Percentiles rank a stretch among this genome's conserved stretches.
Evolutionary conservation across 1,284 basidiomycete species (phyloP).

Genomic region (Cutaneotrichosporon daszewskae): DNA sequence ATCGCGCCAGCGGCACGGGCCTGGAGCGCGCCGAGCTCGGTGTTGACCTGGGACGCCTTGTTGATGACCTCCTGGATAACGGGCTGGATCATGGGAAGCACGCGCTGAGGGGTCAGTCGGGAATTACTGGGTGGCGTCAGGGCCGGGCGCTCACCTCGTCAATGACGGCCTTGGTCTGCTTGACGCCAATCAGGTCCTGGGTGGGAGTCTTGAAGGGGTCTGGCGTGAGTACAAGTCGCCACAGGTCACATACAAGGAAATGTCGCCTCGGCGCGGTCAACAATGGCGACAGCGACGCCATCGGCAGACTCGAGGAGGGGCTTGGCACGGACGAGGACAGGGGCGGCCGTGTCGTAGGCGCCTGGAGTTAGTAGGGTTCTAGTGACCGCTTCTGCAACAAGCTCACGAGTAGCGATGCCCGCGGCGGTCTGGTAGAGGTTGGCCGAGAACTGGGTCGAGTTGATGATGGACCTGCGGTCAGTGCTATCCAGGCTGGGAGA

Average conservation of each 20-base stretch:
- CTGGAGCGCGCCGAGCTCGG: slow-evolving; percentile 27
- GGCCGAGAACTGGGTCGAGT: slow-evolving; percentile 38
- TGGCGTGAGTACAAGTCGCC: slow-evolving; percentile 6
- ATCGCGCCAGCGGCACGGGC: slow-evolving; percentile 37
- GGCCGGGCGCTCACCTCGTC: slow-evolving; percentile 30
- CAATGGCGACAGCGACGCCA: slow-evolving; percentile 43
- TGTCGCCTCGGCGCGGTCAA: slow-evolving; percentile 44
- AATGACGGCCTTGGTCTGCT: slow-evolving; percentile 46
- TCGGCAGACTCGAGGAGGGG: slow-evolving; percentile 45
- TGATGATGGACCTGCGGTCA: slow-evolving; percentile 30
- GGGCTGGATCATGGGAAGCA: slow-evolving; percentile 37
- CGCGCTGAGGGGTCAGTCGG: slow-evolving; percentile 22
- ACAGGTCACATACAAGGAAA: slow-evolving; percentile 44
- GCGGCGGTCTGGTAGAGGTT: slow-evolving; percentile 40
- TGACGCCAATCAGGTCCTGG: slow-evolving; percentile 43
- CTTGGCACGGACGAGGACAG: slow-evolving; percentile 39
- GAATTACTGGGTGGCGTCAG: neutral
- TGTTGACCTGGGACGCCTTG: slow-evolving; percentile 41
- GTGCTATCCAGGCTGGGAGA: neutral
- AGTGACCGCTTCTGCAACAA: neutral
- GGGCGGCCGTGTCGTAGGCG: slow-evolving; percentile 42
- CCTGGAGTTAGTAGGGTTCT: no score
- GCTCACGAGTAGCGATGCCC: slow-evolving; percentile 37
- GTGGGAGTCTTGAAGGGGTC: slow-evolving; percentile 48
- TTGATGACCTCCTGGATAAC: slow-evolving; percentile 36